Evolutionary conservation across 1,139 yeast genomes (phyloP), one percentile per base, ranked within the genome.

Genomic region (Protomyces arabidopsidicola): DNA sequence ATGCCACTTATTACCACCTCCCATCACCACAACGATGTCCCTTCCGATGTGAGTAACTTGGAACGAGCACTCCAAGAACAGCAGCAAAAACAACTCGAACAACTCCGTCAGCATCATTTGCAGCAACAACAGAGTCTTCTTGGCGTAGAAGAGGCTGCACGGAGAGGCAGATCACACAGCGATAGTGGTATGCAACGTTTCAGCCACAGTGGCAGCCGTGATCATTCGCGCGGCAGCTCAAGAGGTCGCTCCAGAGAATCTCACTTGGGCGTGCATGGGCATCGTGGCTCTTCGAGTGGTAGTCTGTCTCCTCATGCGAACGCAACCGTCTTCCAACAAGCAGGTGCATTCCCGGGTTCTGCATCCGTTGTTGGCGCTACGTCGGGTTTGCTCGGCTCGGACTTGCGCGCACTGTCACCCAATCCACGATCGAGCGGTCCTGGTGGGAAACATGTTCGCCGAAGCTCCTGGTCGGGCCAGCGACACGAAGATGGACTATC

Each of bases 1-100:
- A 55, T 58, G 24, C 62, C 62, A 9, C 22, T 52, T 36, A 58
- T 58, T 39, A 58, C 62, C 20, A 58, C 62, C 22, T 50, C 62
- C 3, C 34, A 22, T 14, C 53, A 31, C 6, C 31, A 16, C n/a
- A 14, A 10, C 9, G 53, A 31, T 24, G 31, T n/a, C 35, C 4
- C 27, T n/a, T 34, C 20, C 14, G 48, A 42, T 42, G 48, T 42
- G 22, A 42, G 48, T 16, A 24, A 18, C 5, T 18, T 42, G 14
- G 48, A 42, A 20, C 48, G 48, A 12, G 48, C 48, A 16, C 3
- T 42, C n/a, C 48, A 42, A 10, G 48, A 42, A 24, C 48, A 42
- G 24, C 48, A 42, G 18, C 48, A 42, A 42, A 42, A 42, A 1
- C 48, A 42, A 20, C 48, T 42, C 24, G 48, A 42, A 12, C 48